phyloP scores from a whole-genome alignment of 768 basidiomycete species.

The Suillus occidentalis region DNA sequence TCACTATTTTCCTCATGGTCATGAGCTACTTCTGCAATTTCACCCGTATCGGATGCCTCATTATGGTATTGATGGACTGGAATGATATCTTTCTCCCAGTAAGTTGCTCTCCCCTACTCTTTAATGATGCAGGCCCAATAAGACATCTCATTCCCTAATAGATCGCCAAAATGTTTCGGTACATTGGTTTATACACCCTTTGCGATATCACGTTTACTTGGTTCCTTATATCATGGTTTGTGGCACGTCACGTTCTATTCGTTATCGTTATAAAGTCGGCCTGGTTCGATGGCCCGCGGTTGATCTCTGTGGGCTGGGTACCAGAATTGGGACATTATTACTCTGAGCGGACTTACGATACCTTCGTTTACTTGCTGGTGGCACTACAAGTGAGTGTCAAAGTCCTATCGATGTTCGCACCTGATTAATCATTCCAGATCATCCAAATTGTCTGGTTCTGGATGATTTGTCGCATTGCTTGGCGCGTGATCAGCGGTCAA shows the following conservation, averaged over 20 bases:
- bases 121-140: neutral
- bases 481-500: conserved; percentile 67
- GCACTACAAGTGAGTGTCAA: conserved; percentile 55
- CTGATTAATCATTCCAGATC: conserved; percentile 41
- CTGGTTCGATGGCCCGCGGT: conserved; percentile 47
- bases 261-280: conserved; percentile 64
- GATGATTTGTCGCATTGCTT: conserved; percentile 85
- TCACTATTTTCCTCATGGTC: conserved; percentile 78
- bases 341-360: conserved; percentile 37
- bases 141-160: conserved; percentile 28
- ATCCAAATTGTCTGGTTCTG: conserved; percentile 82
- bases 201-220: conserved; percentile 76
- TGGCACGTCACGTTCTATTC: conserved; percentile 88
- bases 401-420: neutral
- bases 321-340: conserved; percentile 57
- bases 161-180: conserved; percentile 94
- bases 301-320: conserved; percentile 59
- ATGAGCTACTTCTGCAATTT: conserved; percentile 80
- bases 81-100: conserved; percentile 93
- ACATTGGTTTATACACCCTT: conserved; percentile 62
- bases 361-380: conserved; percentile 57
- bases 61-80: conserved; percentile 92
- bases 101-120: conserved; percentile 33
- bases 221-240: conserved; percentile 89
- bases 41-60: conserved; percentile 85